Conservation (phyloP, 75 land plant genomes). For the Picea glauca region DNA sequence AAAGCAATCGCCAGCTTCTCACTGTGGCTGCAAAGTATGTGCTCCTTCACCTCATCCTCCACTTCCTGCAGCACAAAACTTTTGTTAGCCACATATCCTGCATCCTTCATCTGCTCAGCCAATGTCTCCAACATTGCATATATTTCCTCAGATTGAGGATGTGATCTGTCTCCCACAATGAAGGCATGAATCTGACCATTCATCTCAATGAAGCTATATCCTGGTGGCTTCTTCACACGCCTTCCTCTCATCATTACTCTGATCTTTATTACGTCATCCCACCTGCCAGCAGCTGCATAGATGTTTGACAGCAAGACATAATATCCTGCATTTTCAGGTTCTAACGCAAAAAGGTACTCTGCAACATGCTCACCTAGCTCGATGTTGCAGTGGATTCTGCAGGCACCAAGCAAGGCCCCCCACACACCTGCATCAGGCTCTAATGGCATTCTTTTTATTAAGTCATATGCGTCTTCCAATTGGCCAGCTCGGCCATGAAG, state of each 20-base stretch:
- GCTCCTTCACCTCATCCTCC: not conserved
- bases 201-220: not conserved
- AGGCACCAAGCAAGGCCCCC: constrained; percentile 5
- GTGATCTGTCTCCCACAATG: not conserved
- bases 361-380: not conserved
- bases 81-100: not conserved
- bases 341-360: not conserved
- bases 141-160: not conserved
- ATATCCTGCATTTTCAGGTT: not conserved
- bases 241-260: not conserved
- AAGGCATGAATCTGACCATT: not conserved
- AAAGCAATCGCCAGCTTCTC: constrained; percentile 4
- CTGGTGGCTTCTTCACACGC: not conserved
- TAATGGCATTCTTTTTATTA: not conserved
- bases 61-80: not conserved
- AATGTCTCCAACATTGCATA: not conserved
- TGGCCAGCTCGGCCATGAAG: not conserved
- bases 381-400: not conserved
- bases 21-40: not conserved
- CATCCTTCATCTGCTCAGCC: not conserved
- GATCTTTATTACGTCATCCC: not conserved
- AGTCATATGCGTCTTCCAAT: not conserved
- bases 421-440: not conserved
- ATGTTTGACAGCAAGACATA: not conserved
- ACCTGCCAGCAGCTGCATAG: not conserved